Percentiles rank a stretch among this genome's conserved stretches.
Conservation (phyloP, 495 filamentous ascomycete species). For the Xeromyces bisporus region DNA sequence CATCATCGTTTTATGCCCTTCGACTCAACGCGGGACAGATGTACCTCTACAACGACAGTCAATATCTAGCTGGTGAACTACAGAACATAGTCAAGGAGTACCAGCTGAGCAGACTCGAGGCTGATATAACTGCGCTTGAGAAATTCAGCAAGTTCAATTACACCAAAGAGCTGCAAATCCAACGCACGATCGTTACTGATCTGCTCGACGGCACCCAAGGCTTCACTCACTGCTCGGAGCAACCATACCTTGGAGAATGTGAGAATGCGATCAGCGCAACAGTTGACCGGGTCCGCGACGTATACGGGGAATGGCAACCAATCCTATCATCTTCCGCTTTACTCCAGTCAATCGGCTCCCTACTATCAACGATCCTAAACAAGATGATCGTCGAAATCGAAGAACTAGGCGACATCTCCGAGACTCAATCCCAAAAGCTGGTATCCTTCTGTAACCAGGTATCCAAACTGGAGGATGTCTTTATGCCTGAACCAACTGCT, state of each 20-base stretch:
- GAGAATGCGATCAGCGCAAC: slow-evolving; percentile 54
- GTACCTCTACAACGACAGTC: slow-evolving; percentile 86
- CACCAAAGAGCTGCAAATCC: slow-evolving; percentile 67
- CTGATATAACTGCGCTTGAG: slow-evolving; percentile 56
- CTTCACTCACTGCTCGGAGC: slow-evolving; percentile 42
- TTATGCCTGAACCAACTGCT: slow-evolving; percentile 38
- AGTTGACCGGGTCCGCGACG: slow-evolving; percentile 46
- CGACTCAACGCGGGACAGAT: slow-evolving; percentile 55
- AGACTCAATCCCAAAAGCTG: slow-evolving; percentile 68
- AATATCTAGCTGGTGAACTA: slow-evolving; percentile 60
- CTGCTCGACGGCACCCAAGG: slow-evolving; percentile 62
- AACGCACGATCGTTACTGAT: slow-evolving; percentile 70
- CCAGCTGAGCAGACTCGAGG: slow-evolving; percentile 38
- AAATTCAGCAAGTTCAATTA: slow-evolving; percentile 73
- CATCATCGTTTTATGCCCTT: slow-evolving; percentile 58
- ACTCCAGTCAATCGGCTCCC: slow-evolving; percentile 67
- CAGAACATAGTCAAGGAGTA: slow-evolving; percentile 36
- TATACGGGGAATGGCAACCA: slow-evolving; percentile 58
- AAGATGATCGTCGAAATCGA: slow-evolving; percentile 75
- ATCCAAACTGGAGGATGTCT: slow-evolving; percentile 55
- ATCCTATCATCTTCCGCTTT: slow-evolving; percentile 69
- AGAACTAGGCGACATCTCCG: slow-evolving; percentile 72
- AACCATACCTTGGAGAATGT: slow-evolving; percentile 46
- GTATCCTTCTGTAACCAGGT: slow-evolving; percentile 55
- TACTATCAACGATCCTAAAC: slow-evolving; percentile 61